Evolutionary conservation across 2,329 filamentous ascomycete species (phyloP).

Genomic region (Byssoonygena ceratinophila): DNA sequence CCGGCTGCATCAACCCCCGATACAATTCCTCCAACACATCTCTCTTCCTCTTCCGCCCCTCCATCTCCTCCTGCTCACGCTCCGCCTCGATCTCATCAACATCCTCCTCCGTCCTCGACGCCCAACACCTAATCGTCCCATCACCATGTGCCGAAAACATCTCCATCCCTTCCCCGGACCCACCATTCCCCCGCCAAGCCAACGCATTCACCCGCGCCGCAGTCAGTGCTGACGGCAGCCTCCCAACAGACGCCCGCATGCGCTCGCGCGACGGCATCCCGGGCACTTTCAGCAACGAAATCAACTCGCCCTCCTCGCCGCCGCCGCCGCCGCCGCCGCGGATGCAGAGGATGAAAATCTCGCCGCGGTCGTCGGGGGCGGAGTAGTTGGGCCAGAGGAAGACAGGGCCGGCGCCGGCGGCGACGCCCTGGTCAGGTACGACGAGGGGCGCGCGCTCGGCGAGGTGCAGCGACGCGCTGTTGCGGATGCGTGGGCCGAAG

Average conservation of each 20-base stretch:
- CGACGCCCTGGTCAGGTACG: conserved; percentile 46
- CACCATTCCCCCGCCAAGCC: conserved; percentile 59
- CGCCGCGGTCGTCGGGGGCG: conserved; percentile 50
- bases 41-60: conserved; percentile 55
- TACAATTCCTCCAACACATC: conserved; percentile 73
- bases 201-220: conserved; percentile 61
- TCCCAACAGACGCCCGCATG: conserved; percentile 22
- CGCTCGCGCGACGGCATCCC: conserved; percentile 37
- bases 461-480: conserved; percentile 49
- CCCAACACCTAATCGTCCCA: conserved; percentile 73
- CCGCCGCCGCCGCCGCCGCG: no score
- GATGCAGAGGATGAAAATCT: conserved; percentile 70
- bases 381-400: conserved; percentile 74
- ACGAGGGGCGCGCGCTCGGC: conserved; percentile 53
- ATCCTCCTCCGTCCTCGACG: conserved; percentile 47
- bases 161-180: conserved; percentile 48
- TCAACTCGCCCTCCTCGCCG: conserved; percentile 53
- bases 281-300: conserved; percentile 60
- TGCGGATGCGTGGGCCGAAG: conserved; percentile 74
- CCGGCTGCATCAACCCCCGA: conserved; percentile 60
- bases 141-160: conserved; percentile 78
- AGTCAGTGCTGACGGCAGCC: conserved; percentile 39
- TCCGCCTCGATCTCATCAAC: conserved; percentile 37
- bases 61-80: conserved; percentile 41
- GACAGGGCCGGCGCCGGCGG: conserved; percentile 37